Conservation (phyloP, 768 basidiomycete genomes). For the Leccinum olivaceopallidum region DNA sequence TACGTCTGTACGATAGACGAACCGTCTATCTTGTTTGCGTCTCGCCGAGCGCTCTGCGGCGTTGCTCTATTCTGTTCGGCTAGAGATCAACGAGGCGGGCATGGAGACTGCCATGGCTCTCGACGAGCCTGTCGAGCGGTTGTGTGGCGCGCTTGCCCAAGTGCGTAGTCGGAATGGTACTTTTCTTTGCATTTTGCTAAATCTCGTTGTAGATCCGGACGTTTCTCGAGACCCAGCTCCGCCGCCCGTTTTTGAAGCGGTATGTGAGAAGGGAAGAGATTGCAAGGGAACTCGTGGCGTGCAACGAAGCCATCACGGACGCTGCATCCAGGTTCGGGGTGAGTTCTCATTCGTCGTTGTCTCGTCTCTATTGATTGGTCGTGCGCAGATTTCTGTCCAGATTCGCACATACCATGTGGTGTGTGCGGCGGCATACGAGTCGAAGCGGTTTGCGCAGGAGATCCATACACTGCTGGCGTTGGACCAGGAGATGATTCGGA, state of each 20-base stretch:
- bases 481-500: conserved; percentile 20
- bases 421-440: conserved; percentile 35
- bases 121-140: conserved; percentile 42
- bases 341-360: not conserved
- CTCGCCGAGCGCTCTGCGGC: conserved; percentile 74
- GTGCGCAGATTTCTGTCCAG: conserved; percentile 44
- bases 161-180: conserved; percentile 31
- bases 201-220: conserved; percentile 39
- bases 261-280: conserved; percentile 78
- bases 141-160: conserved; percentile 41
- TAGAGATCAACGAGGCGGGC: conserved; percentile 63
- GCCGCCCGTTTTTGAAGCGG: conserved; percentile 74
- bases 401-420: conserved; percentile 56
- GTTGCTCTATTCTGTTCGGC: conserved; percentile 60
- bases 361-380: not conserved
- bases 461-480: conserved; percentile 16
- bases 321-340: conserved; percentile 35
- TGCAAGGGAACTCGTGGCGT: conserved; percentile 47
- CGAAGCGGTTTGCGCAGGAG: conserved; percentile 24
- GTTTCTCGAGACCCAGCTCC: conserved; percentile 59
- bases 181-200: not conserved
- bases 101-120: conserved; percentile 50
- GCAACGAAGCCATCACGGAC: conserved; percentile 54
- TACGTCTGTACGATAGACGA: conserved; percentile 44
- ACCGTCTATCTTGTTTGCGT: conserved; percentile 65